These are phyloP conservation scores for Camellia japonica DNA, from an alignment of 148 eudicot genomes.

Conservation along the genomic window DNA sequence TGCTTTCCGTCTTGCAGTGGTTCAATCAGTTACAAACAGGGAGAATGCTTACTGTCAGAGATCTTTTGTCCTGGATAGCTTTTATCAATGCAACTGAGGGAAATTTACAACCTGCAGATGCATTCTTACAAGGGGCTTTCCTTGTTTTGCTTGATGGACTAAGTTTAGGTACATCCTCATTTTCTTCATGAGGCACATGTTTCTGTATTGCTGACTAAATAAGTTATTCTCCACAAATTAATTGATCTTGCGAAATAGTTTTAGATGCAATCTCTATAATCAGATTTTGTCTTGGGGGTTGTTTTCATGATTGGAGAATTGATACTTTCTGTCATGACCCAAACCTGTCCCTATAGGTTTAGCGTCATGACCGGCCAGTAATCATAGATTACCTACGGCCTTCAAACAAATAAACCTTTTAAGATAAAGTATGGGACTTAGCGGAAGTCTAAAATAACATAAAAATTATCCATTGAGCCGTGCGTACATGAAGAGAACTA, in stretches of 20 bases:
- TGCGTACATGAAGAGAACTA: too few species aligned
- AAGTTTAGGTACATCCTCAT: slow-evolving; percentile 60
- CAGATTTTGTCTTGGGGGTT: background rate
- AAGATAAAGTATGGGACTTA: too few species aligned
- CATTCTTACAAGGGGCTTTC: slow-evolving; percentile 85
- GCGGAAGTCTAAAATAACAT: too few species aligned
- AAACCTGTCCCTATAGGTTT: too few species aligned
- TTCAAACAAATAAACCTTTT: too few species aligned
- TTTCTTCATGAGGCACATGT: background rate
- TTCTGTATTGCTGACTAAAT: background rate
- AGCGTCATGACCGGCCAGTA: too few species aligned
- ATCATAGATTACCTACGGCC: too few species aligned
- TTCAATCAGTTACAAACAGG: slow-evolving; percentile 80
- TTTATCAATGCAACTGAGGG: slow-evolving; percentile 54
- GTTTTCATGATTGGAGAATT: background rate
- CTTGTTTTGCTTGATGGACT: slow-evolving; percentile 94
- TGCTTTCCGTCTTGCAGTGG: slow-evolving; percentile 55
- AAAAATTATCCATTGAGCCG: too few species aligned
- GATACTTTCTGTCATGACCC: too few species aligned
- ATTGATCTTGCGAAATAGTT: background rate
- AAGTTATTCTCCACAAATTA: background rate
- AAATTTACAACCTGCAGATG: slow-evolving; percentile 52
- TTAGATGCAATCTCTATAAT: background rate
- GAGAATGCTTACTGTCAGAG: slow-evolving; percentile 84
- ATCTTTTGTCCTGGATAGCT: slow-evolving; percentile 91